These are phyloP conservation scores for Fraxinus excelsior DNA, from an alignment of 257 asterid genomes.

Conservation along the genomic window DNA sequence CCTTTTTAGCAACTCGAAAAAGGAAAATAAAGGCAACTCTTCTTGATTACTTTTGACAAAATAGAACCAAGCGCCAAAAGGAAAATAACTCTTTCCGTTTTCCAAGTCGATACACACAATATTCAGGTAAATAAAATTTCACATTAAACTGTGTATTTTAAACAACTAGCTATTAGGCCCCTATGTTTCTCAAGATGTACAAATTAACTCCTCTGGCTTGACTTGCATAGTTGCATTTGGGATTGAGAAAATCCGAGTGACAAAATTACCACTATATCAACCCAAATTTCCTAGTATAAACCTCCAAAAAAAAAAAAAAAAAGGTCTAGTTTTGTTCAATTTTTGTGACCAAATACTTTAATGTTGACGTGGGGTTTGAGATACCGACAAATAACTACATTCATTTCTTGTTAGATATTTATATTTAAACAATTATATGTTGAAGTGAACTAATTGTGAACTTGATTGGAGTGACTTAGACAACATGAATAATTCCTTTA, in stretches of 20 bases:
- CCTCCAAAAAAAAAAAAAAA: neutral
- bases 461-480: neutral
- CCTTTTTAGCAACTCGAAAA: neutral
- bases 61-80: neutral
- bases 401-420: too few relatives aligned
- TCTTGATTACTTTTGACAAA: neutral
- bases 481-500: neutral
- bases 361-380: neutral
- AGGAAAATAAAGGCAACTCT: neutral
- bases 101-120: too few relatives aligned
- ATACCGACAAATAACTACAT: neutral
- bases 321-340: neutral
- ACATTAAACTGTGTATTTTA: too few relatives aligned
- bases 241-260: neutral
- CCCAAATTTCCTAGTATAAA: neutral
- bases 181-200: too few relatives aligned
- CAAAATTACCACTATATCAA: neutral
- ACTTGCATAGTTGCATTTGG: neutral
- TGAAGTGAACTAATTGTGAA: too few relatives aligned
- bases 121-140: too few relatives aligned
- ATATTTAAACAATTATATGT: neutral
- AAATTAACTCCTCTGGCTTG: neutral
- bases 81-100: too few relatives aligned
- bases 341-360: neutral
- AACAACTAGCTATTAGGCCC: too few relatives aligned